Conservation (phyloP, 257 asterid species). For the Echium plantagineum region DNA sequence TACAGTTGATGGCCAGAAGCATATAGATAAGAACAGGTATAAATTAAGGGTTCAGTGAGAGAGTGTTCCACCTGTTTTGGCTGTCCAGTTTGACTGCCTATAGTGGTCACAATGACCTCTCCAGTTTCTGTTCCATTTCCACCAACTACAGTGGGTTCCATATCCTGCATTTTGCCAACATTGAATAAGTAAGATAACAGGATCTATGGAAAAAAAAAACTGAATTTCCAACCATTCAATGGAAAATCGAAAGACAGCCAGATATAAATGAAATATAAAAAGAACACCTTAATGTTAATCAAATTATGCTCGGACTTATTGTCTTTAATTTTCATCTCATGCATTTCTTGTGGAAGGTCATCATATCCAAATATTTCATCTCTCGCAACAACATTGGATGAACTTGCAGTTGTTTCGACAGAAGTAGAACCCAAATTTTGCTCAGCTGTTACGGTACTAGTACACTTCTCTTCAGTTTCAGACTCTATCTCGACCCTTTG, state of each 20-base stretch:
- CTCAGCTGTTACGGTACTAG: slow-evolving; percentile 20
- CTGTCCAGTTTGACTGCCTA: slow-evolving; percentile 62
- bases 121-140: slow-evolving; percentile 88
- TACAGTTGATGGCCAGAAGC: neutral
- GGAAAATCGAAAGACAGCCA: neutral
- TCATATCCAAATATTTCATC: slow-evolving; percentile 30
- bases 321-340: slow-evolving; percentile 29
- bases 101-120: slow-evolving; percentile 69
- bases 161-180: slow-evolving; percentile 29
- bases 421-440: slow-evolving; percentile 21
- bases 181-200: slow-evolving; percentile 1
- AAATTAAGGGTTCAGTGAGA: slow-evolving; percentile 1
- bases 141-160: slow-evolving; percentile 67
- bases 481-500: slow-evolving; percentile 23
- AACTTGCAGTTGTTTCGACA: slow-evolving; percentile 26
- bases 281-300: slow-evolving; percentile 39
- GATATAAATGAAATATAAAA: slow-evolving; percentile 4
- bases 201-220: neutral
- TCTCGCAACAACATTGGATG: slow-evolving; percentile 21
- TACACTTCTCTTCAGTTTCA: slow-evolving; percentile 23
- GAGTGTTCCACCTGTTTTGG: slow-evolving; percentile 55
- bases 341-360: slow-evolving; percentile 27
- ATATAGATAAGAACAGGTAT: neutral
- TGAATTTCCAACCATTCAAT: neutral
- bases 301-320: slow-evolving; percentile 27